These are phyloP conservation scores for Gynostemma pentaphyllum DNA, from an alignment of 306 rosid genomes.

Conservation along the genomic window DNA sequence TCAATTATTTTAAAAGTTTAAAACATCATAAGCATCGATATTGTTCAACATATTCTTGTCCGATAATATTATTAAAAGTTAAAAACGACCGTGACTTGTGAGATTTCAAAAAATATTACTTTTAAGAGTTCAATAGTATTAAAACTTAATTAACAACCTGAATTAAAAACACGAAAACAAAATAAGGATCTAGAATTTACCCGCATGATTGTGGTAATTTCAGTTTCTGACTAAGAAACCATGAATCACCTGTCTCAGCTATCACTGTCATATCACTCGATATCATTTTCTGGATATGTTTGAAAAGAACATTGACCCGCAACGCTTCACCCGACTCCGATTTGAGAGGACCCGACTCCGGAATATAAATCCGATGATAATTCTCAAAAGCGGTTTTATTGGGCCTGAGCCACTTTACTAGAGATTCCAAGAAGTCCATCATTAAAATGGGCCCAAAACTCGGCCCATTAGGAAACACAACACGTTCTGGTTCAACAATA, in stretches of 20 bases:
- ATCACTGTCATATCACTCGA: slow-evolving; percentile 57
- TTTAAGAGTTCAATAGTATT: no score
- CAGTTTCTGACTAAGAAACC: slow-evolving; percentile 28
- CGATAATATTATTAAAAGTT: no score
- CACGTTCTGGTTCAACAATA: slow-evolving; percentile 45
- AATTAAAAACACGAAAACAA: not conserved
- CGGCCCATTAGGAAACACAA: slow-evolving; percentile 38
- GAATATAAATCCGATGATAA: slow-evolving; percentile 64
- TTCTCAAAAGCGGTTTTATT: slow-evolving; percentile 55
- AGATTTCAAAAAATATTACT: no score
- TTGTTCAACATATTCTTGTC: no score
- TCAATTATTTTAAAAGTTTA: no score
- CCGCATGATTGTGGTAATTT: not conserved
- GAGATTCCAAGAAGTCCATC: slow-evolving; percentile 40
- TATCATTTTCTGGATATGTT: slow-evolving; percentile 65
- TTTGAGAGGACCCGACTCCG: slow-evolving; percentile 48
- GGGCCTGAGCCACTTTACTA: slow-evolving; percentile 30
- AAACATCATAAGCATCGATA: no score
- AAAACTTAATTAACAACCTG: no score
- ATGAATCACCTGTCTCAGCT: slow-evolving; percentile 86
- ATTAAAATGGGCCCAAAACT: slow-evolving; percentile 42
- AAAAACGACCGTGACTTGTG: no score
- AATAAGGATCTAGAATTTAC: not conserved
- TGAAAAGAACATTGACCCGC: slow-evolving; percentile 71
- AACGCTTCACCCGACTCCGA: slow-evolving; percentile 44